Evolutionary conservation across 768 basidiomycete genomes (phyloP).

Genomic region (Mycena sanguinolenta): DNA sequence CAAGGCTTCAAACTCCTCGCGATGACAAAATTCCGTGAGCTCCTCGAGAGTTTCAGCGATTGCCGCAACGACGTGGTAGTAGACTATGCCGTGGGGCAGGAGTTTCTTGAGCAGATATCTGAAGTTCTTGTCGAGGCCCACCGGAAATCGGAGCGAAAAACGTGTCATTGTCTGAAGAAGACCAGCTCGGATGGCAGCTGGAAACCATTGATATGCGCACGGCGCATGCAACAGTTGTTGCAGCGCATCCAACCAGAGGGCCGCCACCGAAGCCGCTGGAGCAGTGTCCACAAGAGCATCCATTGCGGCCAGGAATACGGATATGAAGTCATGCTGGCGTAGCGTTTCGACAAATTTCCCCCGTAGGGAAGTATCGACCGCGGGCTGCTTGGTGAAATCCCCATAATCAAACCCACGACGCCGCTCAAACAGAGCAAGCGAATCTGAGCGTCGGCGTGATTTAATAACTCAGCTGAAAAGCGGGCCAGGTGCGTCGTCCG

Average conservation of each 20-base stretch:
- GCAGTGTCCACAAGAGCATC: neutral
- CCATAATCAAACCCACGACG: neutral
- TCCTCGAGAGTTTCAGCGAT: neutral
- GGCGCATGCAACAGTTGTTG: neutral
- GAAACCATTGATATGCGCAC: neutral
- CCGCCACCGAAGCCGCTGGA: neutral
- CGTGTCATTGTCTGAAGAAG: neutral
- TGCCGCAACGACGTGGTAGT: slow-evolving; percentile 8
- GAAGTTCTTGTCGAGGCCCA: neutral
- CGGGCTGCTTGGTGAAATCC: no score
- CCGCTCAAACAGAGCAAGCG: neutral
- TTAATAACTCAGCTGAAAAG: no score
- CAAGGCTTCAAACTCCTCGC: neutral
- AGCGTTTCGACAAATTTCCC: no score
- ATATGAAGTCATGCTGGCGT: neutral
- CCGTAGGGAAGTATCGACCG: no score
- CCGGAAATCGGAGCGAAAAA: neutral
- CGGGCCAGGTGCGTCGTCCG: no score
- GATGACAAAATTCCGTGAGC: neutral
- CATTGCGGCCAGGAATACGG: neutral
- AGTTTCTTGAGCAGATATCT: neutral
- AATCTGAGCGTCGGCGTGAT: no score
- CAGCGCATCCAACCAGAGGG: neutral
- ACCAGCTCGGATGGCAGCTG: neutral
- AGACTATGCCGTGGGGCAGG: neutral